Evolutionary conservation across 2,329 filamentous ascomycete genomes (phyloP).

Genomic region (Verticillium alfalfae): DNA sequence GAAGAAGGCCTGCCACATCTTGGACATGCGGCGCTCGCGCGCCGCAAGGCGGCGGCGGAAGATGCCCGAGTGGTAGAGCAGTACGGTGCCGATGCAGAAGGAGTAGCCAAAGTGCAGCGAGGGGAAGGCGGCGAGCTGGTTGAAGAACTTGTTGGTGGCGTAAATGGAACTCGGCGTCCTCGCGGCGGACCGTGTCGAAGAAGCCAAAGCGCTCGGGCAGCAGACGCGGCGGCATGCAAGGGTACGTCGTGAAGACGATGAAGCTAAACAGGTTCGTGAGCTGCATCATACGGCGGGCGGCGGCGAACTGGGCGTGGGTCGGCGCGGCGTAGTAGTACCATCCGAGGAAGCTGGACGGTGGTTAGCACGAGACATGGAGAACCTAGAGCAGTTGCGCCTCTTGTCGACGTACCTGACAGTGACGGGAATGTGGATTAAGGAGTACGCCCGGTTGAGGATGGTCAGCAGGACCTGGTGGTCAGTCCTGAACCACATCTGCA

Average conservation of each 20-base stretch:
- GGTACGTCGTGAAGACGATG: constrained; percentile 55
- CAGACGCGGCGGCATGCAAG: constrained; percentile 58
- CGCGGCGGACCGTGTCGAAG: constrained; percentile 53
- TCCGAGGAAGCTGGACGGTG: constrained; percentile 46
- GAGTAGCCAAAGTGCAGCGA: constrained; percentile 53
- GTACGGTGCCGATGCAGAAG: constrained; percentile 47
- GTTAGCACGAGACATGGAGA: background rate
- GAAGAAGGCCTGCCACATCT: constrained; percentile 20
- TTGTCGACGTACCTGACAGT: constrained; percentile 43
- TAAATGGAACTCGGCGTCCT: constrained; percentile 56
- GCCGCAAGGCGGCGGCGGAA: constrained; percentile 24
- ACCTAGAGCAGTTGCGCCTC: background rate
- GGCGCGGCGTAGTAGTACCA: constrained; percentile 58
- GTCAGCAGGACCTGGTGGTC: constrained; percentile 47
- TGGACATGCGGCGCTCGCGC: constrained; percentile 21
- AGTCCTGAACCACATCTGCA: constrained; percentile 53
- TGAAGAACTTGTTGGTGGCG: constrained; percentile 56
- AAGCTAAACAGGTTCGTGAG: constrained; percentile 58
- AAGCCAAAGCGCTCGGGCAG: constrained; percentile 56
- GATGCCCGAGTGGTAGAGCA: constrained; percentile 46
- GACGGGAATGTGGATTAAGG: constrained; percentile 55
- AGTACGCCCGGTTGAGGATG: constrained; percentile 52
- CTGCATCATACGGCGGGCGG: constrained; percentile 37
- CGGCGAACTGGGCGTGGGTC: constrained; percentile 26
- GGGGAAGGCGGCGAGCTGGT: constrained; percentile 53